These are phyloP conservation scores for Sugiyamaella japonica DNA, from an alignment of 1,139 yeast genomes.

Conservation along the genomic window DNA sequence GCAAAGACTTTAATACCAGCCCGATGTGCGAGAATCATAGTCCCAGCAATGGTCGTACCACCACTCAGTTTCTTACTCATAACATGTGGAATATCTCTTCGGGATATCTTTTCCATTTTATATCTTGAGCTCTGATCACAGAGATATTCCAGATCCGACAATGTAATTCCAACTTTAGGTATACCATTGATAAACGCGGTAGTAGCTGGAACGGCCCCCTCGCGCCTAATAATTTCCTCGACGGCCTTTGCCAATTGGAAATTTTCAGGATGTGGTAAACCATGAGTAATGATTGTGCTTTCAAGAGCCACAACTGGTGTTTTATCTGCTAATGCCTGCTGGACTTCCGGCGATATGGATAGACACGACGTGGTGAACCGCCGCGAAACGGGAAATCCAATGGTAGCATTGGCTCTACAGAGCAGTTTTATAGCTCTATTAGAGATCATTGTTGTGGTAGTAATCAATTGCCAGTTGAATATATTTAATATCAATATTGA, in stretches of 20 bases:
- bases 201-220: constrained; percentile 84
- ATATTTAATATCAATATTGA: too few species aligned
- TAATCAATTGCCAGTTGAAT: too few species aligned
- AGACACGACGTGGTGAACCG: background rate
- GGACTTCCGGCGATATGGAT: constrained; percentile 55
- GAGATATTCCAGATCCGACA: constrained; percentile 50
- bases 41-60: constrained; percentile 88
- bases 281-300: constrained; percentile 87
- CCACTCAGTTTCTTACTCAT: constrained; percentile 67
- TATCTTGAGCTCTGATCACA: constrained; percentile 15
- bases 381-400: background rate
- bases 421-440: background rate
- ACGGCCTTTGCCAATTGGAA: constrained; percentile 69
- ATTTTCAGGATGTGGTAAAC: constrained; percentile 80
- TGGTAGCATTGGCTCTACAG: background rate
- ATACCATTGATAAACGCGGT: constrained; percentile 72
- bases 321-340: constrained; percentile 56
- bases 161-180: constrained; percentile 66
- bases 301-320: constrained; percentile 78
- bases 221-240: constrained; percentile 57
- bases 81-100: constrained; percentile 77
- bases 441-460: background rate
- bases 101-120: constrained; percentile 61
- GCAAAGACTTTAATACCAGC: constrained; percentile 87
- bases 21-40: constrained; percentile 74